phyloP scores from a whole-genome alignment of 2,329 filamentous ascomycete genomes.

The Diaporthe sp. region DNA sequence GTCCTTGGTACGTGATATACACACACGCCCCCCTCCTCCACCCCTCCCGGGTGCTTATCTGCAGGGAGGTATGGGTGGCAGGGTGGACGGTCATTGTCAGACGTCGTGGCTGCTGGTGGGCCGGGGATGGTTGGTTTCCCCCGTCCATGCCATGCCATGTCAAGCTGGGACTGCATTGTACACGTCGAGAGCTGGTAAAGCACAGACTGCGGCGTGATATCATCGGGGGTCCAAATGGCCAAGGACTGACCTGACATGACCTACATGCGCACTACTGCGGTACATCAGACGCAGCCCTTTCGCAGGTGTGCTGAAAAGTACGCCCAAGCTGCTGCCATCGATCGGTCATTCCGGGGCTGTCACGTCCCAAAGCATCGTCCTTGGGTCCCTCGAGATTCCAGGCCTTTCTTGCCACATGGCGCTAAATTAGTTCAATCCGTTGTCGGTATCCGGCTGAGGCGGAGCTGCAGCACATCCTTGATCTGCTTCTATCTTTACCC shows the following conservation, averaged over 20 bases:
- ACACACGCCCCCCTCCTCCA: conserved; percentile 9
- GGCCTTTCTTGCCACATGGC: conserved; percentile 16
- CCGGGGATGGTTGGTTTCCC: background rate
- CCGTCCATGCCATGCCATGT: background rate
- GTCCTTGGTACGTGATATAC: background rate
- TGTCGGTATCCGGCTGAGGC: conserved; percentile 29
- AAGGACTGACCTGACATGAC: conserved; percentile 5
- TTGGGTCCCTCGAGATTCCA: conserved; percentile 10
- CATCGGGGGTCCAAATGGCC: conserved; percentile 23
- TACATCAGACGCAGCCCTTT: conserved; percentile 11
- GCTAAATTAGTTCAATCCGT: conserved; percentile 27
- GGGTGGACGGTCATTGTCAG: conserved; percentile 7
- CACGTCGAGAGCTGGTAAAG: background rate
- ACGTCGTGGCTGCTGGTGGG: conserved; percentile 18
- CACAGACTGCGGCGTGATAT: conserved; percentile 25
- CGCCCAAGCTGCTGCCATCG: conserved; percentile 4
- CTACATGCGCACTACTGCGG: conserved; percentile 11
- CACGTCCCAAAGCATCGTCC: background rate
- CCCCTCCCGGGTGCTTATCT: conserved; percentile 29
- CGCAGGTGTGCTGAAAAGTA: conserved; percentile 29
- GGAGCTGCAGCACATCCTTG: conserved; percentile 26
- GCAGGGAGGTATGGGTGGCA: conserved; percentile 17
- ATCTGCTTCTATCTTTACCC: conserved; percentile 30
- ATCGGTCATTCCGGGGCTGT: conserved; percentile 20
- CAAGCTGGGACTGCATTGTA: background rate